Conservation (phyloP, 305 asterid species). For the Solanum hybrid region DNA sequence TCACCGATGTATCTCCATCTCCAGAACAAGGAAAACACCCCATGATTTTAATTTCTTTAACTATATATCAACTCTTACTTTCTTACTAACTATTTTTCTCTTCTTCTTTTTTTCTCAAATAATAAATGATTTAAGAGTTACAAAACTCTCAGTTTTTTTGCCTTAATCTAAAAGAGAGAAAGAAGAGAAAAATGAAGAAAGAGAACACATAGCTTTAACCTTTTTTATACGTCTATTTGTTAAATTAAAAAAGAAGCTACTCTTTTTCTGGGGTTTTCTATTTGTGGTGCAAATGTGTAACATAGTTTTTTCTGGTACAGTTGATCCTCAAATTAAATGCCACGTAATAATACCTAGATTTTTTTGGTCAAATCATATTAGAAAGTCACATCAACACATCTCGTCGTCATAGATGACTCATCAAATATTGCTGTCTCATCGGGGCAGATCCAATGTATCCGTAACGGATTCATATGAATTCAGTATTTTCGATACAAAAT, state of each 20-base stretch:
- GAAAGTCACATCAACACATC: neutral
- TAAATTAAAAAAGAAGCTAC: neutral
- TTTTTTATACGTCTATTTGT: neutral
- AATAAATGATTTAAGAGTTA: neutral
- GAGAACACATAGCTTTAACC: neutral
- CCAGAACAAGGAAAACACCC: constrained; percentile 20
- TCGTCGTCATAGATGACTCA: neutral
- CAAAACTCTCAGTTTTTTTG: neutral
- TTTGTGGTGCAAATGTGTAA: neutral
- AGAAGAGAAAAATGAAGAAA: neutral
- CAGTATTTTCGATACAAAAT: neutral
- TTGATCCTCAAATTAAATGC: neutral
- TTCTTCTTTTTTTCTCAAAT: neutral
- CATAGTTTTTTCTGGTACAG: neutral
- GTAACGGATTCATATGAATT: neutral
- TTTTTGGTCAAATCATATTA: neutral
- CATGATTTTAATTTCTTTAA: neutral
- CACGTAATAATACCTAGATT: neutral
- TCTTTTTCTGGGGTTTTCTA: neutral
- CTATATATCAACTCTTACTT: neutral
- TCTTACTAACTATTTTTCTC: neutral
- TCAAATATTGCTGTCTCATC: neutral
- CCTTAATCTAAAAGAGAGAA: neutral
- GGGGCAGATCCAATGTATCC: neutral
- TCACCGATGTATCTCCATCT: constrained; percentile 10